Conservation (phyloP, 495 filamentous ascomycete genomes). For the Penicillium malachiteum region DNA sequence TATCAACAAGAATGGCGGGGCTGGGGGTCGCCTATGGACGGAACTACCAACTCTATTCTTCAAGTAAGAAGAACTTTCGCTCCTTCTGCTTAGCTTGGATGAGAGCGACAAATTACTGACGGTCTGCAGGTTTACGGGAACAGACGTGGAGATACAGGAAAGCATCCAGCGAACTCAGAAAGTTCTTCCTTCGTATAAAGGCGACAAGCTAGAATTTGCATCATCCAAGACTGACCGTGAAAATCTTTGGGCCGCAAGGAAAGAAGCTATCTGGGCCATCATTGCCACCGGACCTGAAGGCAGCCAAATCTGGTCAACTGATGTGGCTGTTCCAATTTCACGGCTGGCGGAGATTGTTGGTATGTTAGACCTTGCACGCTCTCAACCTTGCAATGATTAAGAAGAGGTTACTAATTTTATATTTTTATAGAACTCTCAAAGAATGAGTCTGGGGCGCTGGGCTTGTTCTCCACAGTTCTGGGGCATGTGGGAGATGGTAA, state of each 20-base stretch:
- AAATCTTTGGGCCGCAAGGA: slow-evolving; percentile 81
- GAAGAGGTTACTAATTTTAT: not conserved
- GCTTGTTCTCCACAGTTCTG: slow-evolving; percentile 75
- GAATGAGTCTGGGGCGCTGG: slow-evolving; percentile 74
- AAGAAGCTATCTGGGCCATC: slow-evolving; percentile 71
- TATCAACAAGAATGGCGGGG: slow-evolving; percentile 78
- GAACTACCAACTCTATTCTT: slow-evolving; percentile 80
- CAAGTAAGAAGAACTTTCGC: slow-evolving; percentile 65
- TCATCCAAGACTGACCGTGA: slow-evolving; percentile 58
- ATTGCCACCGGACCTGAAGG: slow-evolving; percentile 48
- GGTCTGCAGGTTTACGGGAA: not conserved
- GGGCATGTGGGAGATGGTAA: slow-evolving; percentile 86
- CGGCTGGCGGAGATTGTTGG: slow-evolving; percentile 74
- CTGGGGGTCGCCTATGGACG: slow-evolving; percentile 68
- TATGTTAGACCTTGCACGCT: not conserved
- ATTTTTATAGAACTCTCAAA: slow-evolving; percentile 62
- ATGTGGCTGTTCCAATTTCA: slow-evolving; percentile 84
- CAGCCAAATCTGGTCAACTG: slow-evolving; percentile 65
- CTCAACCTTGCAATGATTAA: not conserved
- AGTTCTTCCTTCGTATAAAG: slow-evolving; percentile 59
- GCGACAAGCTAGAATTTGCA: slow-evolving; percentile 73
- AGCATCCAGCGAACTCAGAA: slow-evolving; percentile 67
- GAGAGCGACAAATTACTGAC: not conserved
- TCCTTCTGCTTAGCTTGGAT: slow-evolving; percentile 42
- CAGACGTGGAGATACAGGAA: slow-evolving; percentile 54